Evolutionary conservation across 345 rosid genomes (phyloP).

Genomic region (Corchorus capsularis): DNA sequence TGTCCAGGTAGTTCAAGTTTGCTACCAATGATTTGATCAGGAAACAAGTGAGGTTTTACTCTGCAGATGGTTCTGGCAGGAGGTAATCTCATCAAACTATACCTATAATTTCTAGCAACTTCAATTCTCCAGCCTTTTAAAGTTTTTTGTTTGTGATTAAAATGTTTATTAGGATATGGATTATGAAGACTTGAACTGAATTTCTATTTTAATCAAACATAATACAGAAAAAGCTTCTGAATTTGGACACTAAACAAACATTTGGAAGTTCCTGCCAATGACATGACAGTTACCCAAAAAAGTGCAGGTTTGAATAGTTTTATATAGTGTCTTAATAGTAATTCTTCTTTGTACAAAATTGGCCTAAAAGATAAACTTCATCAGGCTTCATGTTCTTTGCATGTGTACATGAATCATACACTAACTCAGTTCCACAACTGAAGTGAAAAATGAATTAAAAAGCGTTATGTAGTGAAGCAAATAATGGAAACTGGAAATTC

Average conservation of each 20-base stretch:
- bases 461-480: too few species aligned
- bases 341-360: too few species aligned
- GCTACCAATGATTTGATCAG: background rate
- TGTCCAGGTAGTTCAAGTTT: slow-evolving; percentile 7
- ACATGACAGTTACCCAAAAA: slow-evolving; percentile 1
- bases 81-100: slow-evolving; percentile 11
- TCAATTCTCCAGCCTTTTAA: background rate
- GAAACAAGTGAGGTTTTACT: background rate
- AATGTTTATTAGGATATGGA: background rate
- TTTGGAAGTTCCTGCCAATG: background rate
- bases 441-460: too few species aligned
- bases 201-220: background rate
- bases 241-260: background rate
- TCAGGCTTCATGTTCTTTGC: too few species aligned
- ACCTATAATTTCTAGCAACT: background rate
- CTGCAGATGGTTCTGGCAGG: slow-evolving; percentile 2
- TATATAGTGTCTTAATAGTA: background rate
- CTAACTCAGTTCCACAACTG: too few species aligned
- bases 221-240: background rate
- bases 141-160: background rate
- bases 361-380: too few species aligned
- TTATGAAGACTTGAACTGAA: background rate
- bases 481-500: too few species aligned
- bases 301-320: background rate
- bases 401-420: too few species aligned